Conservation (phyloP, 2,329 filamentous ascomycete genomes). For the Nectriaceae sp. region DNA sequence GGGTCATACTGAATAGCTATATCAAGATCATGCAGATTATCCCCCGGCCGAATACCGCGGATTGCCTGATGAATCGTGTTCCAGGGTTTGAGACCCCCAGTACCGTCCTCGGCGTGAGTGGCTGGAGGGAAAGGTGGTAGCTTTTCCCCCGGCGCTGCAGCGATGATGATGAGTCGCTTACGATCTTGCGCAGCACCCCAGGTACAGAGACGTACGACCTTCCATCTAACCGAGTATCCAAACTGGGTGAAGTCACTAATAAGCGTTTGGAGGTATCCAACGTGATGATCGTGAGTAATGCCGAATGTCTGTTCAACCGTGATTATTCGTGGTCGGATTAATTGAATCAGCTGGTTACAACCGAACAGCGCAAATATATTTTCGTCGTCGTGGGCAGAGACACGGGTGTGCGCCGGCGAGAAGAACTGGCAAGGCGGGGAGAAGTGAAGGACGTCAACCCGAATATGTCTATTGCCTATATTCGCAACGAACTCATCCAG, state of each 20-base stretch:
- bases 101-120: conserved; percentile 54
- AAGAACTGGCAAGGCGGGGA: conserved; percentile 79
- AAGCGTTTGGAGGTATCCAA: conserved; percentile 58
- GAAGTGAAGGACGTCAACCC: conserved; percentile 71
- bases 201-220: conserved; percentile 52
- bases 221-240: conserved; percentile 73
- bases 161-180: conserved; percentile 57
- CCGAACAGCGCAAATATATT: conserved; percentile 65
- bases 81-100: conserved; percentile 38
- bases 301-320: conserved; percentile 82
- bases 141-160: conserved; percentile 66
- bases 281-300: conserved; percentile 55
- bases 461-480: conserved; percentile 30
- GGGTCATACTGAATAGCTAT: conserved; percentile 30
- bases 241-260: conserved; percentile 64
- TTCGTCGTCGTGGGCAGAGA: conserved; percentile 68
- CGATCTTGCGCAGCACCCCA: conserved; percentile 54
- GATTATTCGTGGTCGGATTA: conserved; percentile 64
- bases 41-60: conserved; percentile 29
- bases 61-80: conserved; percentile 49
- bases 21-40: conserved; percentile 43
- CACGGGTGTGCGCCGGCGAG: conserved; percentile 69
- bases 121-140: conserved; percentile 66
- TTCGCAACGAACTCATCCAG: conserved; percentile 51
- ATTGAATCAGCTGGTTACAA: conserved; percentile 56